phyloP scores from a whole-genome alignment of 305 asterid genomes.

The Fraxinus dipetala region DNA sequence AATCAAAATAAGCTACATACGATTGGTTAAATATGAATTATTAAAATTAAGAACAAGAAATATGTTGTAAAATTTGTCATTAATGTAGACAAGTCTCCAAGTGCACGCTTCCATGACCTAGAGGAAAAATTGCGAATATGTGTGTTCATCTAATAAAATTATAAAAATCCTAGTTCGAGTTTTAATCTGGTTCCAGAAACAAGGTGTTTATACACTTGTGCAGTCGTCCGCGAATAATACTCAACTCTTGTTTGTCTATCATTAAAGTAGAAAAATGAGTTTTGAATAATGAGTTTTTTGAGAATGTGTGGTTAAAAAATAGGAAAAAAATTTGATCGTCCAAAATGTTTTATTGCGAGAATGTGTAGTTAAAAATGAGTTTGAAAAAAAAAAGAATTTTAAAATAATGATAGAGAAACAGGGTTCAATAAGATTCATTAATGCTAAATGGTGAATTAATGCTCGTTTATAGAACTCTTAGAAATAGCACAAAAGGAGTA shows the following conservation, averaged over 20 bases:
- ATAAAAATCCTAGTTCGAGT: background rate
- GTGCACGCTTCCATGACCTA: background rate
- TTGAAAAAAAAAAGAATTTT: no score
- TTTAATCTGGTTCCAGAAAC: background rate
- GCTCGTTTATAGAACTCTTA: background rate
- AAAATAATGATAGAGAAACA: no score
- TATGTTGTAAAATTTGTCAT: background rate
- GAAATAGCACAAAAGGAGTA: no score
- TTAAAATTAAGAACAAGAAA: background rate
- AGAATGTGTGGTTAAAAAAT: no score
- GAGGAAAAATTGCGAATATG: background rate
- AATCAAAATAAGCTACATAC: background rate
- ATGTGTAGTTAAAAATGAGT: no score
- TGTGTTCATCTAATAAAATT: background rate
- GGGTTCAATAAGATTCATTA: no score
- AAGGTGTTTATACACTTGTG: background rate
- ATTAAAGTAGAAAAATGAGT: no score
- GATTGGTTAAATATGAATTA: background rate
- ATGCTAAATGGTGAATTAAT: background rate
- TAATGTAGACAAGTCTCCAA: background rate
- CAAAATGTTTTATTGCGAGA: no score
- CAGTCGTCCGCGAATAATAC: no score
- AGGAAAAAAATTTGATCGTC: no score
- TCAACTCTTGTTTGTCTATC: background rate
- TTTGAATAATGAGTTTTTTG: no score